Conservation (phyloP, 2,329 filamentous ascomycete species). For the Magnaporthales sp. region DNA sequence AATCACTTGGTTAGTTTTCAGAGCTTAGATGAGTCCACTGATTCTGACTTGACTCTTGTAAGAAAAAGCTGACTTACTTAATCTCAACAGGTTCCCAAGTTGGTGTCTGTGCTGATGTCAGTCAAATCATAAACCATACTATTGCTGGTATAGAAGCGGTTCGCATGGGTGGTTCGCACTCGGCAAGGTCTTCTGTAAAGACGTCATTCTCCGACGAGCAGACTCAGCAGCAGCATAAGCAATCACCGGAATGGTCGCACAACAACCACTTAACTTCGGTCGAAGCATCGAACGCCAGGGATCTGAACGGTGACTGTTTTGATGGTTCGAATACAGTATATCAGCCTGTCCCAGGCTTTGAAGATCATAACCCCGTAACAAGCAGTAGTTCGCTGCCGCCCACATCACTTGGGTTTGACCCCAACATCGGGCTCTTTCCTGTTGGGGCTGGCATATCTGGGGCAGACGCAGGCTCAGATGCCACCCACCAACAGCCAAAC, state of each 20-base stretch:
- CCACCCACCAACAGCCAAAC: constrained; percentile 15
- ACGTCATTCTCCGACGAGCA: not conserved
- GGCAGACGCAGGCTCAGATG: not conserved
- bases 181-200: not conserved
- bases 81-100: not conserved
- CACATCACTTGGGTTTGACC: not conserved
- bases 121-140: constrained; percentile 38
- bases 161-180: not conserved
- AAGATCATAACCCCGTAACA: not conserved
- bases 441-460: not conserved
- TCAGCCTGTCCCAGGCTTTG: not conserved
- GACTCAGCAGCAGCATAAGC: not conserved
- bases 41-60: not conserved
- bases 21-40: not conserved
- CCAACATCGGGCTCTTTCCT: not conserved
- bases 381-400: not conserved
- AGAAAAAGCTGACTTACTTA: not conserved
- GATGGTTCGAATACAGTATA: not conserved
- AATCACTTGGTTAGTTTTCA: constrained; percentile 50
- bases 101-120: not conserved
- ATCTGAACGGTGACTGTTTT: not conserved
- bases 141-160: constrained; percentile 40
- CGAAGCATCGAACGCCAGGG: not conserved
- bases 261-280: constrained; percentile 10
- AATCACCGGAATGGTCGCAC: constrained; percentile 8